Base-by-base conservation (phyloP, 164 flowering plant species). In the Taxillus chinensis region DNA sequence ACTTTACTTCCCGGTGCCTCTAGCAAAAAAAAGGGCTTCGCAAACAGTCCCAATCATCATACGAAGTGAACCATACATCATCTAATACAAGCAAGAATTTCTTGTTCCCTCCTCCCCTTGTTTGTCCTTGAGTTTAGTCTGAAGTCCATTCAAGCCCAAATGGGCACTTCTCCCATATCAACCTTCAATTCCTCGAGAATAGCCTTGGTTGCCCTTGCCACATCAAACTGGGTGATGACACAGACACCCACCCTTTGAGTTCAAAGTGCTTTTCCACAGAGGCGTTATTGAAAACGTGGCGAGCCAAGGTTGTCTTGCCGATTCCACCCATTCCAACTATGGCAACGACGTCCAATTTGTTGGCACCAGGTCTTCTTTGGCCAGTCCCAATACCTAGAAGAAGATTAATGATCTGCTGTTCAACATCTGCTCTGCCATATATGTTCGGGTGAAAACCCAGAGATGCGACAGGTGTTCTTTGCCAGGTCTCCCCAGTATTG, bases 251-350 rank as follows among this genome's bases (percentile, higher is more conserved):
- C 45, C 16, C 60, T 41, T 59, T 65, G 16, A 62, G 17, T 15
- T 66, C 60, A 62, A 66, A 70, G 46, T 38, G 39, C 12, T 3
- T 4, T 5, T 45, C 46, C 15, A 63, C 54, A 45, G n/a, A 39
- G 1, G 45, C 43, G 45, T 68, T 69, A 59, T 72, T 64, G 56
- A 68, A 73, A 2, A 64, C 50, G 11, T 61, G 42, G 39, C 60
- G 64, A 46, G 72, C 72, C n/a, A 73, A 62, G 5, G 70, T 65
- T 0, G 76, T 73, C 66, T 73, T 73, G 9, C 76, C 76, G 0
- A 67, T 8, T 10, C 76, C 76, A 0, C 68, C 76, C 59, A 73
- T 69, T 3, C 76, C 76, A 3, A 66, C 55, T 4, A 73, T 63
- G 12, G 73, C 53, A 55, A 73, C 45, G 6, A 72, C 60, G 13